Conservation (phyloP, 2,329 filamentous ascomycete species). For the Epichloe brachyelytri region DNA sequence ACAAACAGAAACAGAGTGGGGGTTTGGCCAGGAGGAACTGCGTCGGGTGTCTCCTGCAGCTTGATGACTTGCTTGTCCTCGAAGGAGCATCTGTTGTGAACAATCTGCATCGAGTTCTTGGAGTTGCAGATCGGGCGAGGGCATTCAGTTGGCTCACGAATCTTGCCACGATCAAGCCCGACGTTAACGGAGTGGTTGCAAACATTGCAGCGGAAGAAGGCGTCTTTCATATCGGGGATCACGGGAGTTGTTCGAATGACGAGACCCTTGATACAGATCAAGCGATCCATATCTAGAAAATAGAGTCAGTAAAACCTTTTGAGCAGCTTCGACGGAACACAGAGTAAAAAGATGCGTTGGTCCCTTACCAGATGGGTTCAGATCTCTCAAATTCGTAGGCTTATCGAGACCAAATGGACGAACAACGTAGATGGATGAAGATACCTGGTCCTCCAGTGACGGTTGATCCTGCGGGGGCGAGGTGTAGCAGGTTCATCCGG, state of each 20-base stretch:
- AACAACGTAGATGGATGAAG: conserved; percentile 69
- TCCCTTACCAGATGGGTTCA: conserved; percentile 64
- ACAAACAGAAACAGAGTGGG: conserved; percentile 91
- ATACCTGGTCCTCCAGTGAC: conserved; percentile 67
- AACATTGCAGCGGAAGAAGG: conserved; percentile 90
- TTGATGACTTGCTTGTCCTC: conserved; percentile 99
- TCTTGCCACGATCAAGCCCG: conserved; percentile 88
- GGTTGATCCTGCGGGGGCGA: conserved; percentile 30
- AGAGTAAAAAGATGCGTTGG: background rate
- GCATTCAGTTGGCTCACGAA: conserved; percentile 84
- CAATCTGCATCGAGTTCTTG: conserved; percentile 94
- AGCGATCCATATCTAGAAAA: conserved; percentile 72
- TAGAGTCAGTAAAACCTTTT: background rate
- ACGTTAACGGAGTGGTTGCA: conserved; percentile 88
- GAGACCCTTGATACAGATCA: conserved; percentile 87
- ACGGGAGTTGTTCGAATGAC: conserved; percentile 93
- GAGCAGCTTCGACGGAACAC: background rate
- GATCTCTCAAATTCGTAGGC: conserved; percentile 79
- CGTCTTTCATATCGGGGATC: conserved; percentile 98
- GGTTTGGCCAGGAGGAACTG: conserved; percentile 87
- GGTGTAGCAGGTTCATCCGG: conserved; percentile 32
- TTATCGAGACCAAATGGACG: conserved; percentile 80
- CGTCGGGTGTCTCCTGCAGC: conserved; percentile 92
- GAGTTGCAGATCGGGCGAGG: conserved; percentile 69
- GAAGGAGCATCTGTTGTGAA: conserved; percentile 91